phyloP scores from a whole-genome alignment of 805 yeast species.

The Tetrapisispora nanseiensis region DNA sequence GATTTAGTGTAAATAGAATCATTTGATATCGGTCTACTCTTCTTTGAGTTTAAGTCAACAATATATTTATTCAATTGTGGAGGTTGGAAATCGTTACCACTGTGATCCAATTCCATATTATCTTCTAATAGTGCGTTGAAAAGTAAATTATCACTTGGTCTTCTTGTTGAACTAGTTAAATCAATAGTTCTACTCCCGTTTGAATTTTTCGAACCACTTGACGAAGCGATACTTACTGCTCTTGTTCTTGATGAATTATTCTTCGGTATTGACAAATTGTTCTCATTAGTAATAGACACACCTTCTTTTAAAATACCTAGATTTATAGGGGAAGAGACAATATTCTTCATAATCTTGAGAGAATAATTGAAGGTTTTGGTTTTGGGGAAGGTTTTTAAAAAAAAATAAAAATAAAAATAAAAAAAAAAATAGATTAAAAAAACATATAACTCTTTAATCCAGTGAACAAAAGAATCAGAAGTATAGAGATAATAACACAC shows the following conservation, averaged over 20 bases:
- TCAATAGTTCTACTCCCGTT: conserved; percentile 16
- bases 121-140: conserved; percentile 9
- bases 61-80: conserved; percentile 7
- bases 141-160: conserved; percentile 28
- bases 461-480: no score
- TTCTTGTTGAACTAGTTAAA: conserved; percentile 19
- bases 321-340: neutral
- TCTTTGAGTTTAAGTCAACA: conserved; percentile 6
- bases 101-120: neutral
- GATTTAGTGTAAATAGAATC: conserved; percentile 22
- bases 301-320: neutral
- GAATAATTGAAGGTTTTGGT: no score
- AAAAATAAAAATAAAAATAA: no score
- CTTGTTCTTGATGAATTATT: neutral
- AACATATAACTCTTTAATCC: no score
- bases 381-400: no score
- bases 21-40: conserved; percentile 23
- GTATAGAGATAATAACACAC: no score
- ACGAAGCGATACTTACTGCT: neutral
- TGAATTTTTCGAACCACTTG: neutral
- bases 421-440: no score
- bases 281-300: neutral
- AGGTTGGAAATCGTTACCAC: conserved; percentile 12
- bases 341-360: neutral
- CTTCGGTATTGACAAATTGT: neutral